These are phyloP conservation scores for Leptographium wingfieldii DNA, from an alignment of 2,329 filamentous ascomycete genomes.

Conservation along the genomic window DNA sequence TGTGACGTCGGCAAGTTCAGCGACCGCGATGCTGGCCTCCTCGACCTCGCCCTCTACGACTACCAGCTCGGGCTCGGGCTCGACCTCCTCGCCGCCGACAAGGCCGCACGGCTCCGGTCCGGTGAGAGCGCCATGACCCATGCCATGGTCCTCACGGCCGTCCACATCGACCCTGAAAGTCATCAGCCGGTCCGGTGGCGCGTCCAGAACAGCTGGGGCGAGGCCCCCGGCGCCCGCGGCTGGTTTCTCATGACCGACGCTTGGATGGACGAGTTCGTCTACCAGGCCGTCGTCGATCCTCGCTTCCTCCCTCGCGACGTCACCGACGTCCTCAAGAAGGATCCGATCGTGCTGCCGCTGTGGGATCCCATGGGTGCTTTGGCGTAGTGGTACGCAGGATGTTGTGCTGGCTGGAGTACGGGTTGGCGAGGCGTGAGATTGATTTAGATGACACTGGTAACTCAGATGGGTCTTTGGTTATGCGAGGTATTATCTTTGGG, in stretches of 20 bases:
- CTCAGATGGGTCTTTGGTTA: too few relatives aligned
- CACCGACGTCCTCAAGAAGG: slow-evolving; percentile 54
- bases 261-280: slow-evolving; percentile 72
- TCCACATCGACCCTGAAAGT: slow-evolving; percentile 57
- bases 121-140: slow-evolving; percentile 80
- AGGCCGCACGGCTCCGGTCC: slow-evolving; percentile 59
- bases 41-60: slow-evolving; percentile 67
- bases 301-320: slow-evolving; percentile 53
- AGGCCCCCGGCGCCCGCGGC: slow-evolving; percentile 56
- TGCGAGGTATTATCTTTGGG: too few relatives aligned
- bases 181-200: slow-evolving; percentile 51
- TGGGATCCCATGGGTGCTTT: slow-evolving; percentile 75
- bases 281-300: slow-evolving; percentile 75
- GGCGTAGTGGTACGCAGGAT: slow-evolving; percentile 29
- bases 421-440: neutral
- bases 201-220: slow-evolving; percentile 79
- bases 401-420: too few relatives aligned
- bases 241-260: slow-evolving; percentile 84
- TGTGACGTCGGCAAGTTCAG: slow-evolving; percentile 78
- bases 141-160: slow-evolving; percentile 81
- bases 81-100: slow-evolving; percentile 58
- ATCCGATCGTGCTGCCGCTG: slow-evolving; percentile 57
- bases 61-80: slow-evolving; percentile 79
- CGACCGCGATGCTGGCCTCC: slow-evolving; percentile 54
- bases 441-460: neutral